Evolutionary conservation across 352 stramenopile genomes (phyloP).

Genomic region (Blastocystis sp.): DNA sequence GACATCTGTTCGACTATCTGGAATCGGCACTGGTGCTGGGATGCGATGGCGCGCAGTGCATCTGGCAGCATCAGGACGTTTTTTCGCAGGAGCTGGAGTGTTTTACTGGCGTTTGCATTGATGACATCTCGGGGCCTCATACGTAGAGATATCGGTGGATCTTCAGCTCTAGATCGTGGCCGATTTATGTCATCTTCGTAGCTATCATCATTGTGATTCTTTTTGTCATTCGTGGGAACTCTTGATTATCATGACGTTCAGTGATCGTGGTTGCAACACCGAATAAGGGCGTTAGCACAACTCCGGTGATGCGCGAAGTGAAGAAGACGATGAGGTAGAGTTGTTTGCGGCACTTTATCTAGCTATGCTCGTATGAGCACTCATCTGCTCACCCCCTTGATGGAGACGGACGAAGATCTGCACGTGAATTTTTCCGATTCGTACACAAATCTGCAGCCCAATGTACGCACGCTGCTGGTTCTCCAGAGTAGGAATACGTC

Average conservation of each 20-base stretch:
- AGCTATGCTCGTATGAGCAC: constrained; percentile 54
- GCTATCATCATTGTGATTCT: constrained; percentile 1
- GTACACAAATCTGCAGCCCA: neutral
- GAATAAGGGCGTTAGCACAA: neutral
- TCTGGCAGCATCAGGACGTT: constrained; percentile 7
- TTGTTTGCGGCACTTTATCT: too few species aligned
- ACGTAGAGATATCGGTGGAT: neutral
- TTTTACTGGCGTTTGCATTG: neutral
- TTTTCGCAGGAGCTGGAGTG: constrained; percentile 15
- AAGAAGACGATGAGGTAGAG: constrained; percentile 40
- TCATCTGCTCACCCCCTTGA: constrained; percentile 16
- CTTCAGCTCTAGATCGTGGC: neutral
- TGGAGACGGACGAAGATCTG: constrained; percentile 17
- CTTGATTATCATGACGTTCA: neutral
- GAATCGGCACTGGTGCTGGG: constrained; percentile 4
- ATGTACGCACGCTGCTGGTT: neutral
- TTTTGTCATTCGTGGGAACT: neutral
- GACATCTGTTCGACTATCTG: neutral
- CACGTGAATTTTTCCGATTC: neutral
- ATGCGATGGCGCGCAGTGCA: neutral
- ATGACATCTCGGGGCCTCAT: neutral
- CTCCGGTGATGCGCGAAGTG: constrained; percentile 18
- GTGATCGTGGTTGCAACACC: neutral
- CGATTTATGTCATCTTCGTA: neutral
- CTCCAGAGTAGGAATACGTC: neutral